Evolutionary conservation across 2,329 filamentous ascomycete genomes (phyloP).

Genomic region (Alternaria gaisen): DNA sequence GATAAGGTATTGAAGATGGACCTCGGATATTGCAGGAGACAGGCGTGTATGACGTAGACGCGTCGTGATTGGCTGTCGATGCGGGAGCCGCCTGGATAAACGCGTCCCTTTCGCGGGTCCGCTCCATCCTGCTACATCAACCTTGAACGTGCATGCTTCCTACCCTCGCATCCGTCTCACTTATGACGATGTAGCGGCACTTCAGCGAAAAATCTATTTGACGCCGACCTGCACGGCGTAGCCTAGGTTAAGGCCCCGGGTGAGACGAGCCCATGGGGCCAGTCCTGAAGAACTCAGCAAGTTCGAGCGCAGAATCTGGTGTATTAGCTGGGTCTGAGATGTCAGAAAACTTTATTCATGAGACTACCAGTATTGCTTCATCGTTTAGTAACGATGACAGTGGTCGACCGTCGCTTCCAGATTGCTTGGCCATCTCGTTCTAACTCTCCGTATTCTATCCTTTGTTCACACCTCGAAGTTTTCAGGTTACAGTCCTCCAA

Average conservation of each 20-base stretch:
- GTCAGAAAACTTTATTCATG: background rate
- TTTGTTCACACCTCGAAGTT: background rate
- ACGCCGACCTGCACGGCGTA: background rate
- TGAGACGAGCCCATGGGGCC: background rate
- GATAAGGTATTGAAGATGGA: background rate
- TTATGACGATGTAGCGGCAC: background rate
- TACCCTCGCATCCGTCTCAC: background rate
- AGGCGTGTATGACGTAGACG: background rate
- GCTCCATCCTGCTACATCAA: background rate
- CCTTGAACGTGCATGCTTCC: background rate
- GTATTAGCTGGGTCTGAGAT: background rate
- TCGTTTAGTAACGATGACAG: background rate
- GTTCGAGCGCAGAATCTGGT: background rate
- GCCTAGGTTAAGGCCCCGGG: background rate
- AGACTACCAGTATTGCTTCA: background rate
- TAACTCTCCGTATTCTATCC: background rate
- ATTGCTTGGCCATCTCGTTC: background rate
- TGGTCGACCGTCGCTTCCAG: background rate
- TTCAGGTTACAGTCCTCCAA: background rate
- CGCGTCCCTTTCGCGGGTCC: conserved; percentile 1
- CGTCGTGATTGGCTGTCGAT: background rate
- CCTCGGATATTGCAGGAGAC: conserved; percentile 11
- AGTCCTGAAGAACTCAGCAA: background rate
- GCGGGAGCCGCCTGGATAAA: background rate
- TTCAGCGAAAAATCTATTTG: background rate